Conservation (phyloP, 768 basidiomycete genomes). For the Hydnomerulius pinastri region DNA sequence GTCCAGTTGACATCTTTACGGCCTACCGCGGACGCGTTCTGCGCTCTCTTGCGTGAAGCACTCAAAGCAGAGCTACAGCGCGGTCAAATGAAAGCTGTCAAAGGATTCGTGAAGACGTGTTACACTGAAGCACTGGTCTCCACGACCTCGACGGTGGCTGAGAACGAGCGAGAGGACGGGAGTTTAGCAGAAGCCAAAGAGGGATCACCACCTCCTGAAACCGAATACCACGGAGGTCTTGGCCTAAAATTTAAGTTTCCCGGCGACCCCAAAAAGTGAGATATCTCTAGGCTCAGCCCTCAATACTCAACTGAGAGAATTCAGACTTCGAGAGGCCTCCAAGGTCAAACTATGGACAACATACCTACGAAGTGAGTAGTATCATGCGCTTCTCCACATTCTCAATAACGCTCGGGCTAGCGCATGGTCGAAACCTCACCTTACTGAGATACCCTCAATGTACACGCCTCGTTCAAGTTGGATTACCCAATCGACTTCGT, state of each 20-base stretch:
- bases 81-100: slow-evolving; percentile 92
- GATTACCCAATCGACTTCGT: slow-evolving; percentile 89
- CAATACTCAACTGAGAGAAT: slow-evolving; percentile 11
- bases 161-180: slow-evolving; percentile 70
- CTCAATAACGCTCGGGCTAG: slow-evolving; percentile 39
- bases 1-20: slow-evolving; percentile 92
- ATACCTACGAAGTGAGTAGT: slow-evolving; percentile 70
- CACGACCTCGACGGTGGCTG: slow-evolving; percentile 54
- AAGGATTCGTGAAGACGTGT: slow-evolving; percentile 87
- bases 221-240: slow-evolving; percentile 73
- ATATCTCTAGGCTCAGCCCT: slow-evolving; percentile 6
- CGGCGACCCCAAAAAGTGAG: slow-evolving; percentile 89
- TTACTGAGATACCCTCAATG: slow-evolving; percentile 94
- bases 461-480: slow-evolving; percentile 96
- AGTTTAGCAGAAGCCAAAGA: slow-evolving; percentile 58
- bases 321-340: slow-evolving; percentile 82
- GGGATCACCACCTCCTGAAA: slow-evolving; percentile 44
- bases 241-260: slow-evolving; percentile 88
- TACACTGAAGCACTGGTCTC: slow-evolving; percentile 90
- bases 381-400: slow-evolving; percentile 1
- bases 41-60: slow-evolving; percentile 82
- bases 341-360: slow-evolving; percentile 96
- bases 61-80: slow-evolving; percentile 88
- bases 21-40: slow-evolving; percentile 93
- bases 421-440: slow-evolving; percentile 93